Conservation (phyloP, 768 basidiomycete genomes). For the Pleurotus djamor region DNA sequence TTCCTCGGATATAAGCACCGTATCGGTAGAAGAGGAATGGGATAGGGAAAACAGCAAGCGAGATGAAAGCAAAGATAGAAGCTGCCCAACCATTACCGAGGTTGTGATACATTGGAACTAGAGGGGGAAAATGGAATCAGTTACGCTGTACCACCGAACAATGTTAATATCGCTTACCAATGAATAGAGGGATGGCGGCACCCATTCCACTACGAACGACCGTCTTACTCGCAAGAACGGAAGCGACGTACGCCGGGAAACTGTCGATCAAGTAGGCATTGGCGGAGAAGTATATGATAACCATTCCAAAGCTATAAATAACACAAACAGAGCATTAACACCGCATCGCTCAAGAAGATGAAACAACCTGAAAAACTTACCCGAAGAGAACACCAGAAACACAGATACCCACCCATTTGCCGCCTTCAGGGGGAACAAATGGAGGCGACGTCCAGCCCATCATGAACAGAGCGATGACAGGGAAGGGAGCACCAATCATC, state of each 20-base stretch:
- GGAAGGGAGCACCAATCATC: conserved; percentile 32
- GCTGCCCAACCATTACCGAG: conserved; percentile 36
- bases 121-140: conserved; percentile 27
- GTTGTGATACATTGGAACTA: conserved; percentile 35
- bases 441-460: conserved; percentile 41
- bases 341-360: no score
- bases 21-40: conserved; percentile 26
- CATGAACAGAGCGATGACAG: conserved; percentile 31
- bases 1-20: conserved; percentile 21
- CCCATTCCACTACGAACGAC: conserved; percentile 28
- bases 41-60: conserved; percentile 26
- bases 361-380: no score
- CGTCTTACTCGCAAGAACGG: conserved; percentile 36
- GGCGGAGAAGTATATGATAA: conserved; percentile 34
- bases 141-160: conserved; percentile 24
- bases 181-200: conserved; percentile 30
- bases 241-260: conserved; percentile 34
- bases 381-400: conserved; percentile 34
- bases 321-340: neutral
- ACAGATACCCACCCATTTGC: conserved; percentile 33
- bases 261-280: conserved; percentile 39
- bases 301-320: conserved; percentile 18
- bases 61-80: conserved; percentile 30
- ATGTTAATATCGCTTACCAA: conserved; percentile 27
- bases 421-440: conserved; percentile 26